A percentile compares a stretch with the other conserved stretches of the same genome.
These are phyloP conservation scores for Herpetospermum pedunculosum DNA, from an alignment of 306 rosid species.

Conservation along the genomic window DNA sequence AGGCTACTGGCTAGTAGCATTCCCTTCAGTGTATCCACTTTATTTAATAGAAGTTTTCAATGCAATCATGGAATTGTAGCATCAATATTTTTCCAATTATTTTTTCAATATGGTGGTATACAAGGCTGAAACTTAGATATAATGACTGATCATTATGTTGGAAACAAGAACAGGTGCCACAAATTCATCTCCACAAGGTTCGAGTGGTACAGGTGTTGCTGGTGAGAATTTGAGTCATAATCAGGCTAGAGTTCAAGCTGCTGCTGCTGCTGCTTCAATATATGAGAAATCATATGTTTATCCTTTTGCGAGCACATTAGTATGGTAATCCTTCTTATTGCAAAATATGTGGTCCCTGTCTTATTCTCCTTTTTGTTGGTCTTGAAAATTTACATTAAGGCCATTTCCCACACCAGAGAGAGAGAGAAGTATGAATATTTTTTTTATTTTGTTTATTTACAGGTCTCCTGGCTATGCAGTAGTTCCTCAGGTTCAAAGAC, in stretches of 20 bases:
- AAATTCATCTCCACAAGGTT: conserved; percentile 39
- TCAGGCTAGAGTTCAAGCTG: conserved; percentile 87
- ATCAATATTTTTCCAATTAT: neutral
- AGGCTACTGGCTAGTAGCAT: neutral
- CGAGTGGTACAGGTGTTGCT: conserved; percentile 28
- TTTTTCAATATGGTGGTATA: neutral
- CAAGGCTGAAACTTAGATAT: neutral
- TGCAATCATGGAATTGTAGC: neutral
- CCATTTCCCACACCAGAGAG: neutral
- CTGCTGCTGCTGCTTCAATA: conserved; percentile 85
- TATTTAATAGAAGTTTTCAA: neutral
- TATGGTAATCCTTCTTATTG: conserved; percentile 42
- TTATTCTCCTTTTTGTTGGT: neutral
- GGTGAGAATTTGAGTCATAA: conserved; percentile 51
- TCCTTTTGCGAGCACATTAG: conserved; percentile 50
- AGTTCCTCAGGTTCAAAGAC: conserved; percentile 36
- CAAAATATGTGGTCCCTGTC: neutral
- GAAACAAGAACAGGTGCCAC: conserved; percentile 35
- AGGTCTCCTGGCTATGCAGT: conserved; percentile 57
- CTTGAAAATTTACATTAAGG: neutral
- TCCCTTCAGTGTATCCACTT: neutral
- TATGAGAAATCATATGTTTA: conserved; percentile 74
- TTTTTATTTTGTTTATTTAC: conserved; percentile 14
- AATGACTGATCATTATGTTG: conserved; percentile 16
- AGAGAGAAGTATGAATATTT: neutral